These are phyloP conservation scores for Venturia carpophila DNA, from an alignment of 2,329 filamentous ascomycete genomes.

Conservation along the genomic window DNA sequence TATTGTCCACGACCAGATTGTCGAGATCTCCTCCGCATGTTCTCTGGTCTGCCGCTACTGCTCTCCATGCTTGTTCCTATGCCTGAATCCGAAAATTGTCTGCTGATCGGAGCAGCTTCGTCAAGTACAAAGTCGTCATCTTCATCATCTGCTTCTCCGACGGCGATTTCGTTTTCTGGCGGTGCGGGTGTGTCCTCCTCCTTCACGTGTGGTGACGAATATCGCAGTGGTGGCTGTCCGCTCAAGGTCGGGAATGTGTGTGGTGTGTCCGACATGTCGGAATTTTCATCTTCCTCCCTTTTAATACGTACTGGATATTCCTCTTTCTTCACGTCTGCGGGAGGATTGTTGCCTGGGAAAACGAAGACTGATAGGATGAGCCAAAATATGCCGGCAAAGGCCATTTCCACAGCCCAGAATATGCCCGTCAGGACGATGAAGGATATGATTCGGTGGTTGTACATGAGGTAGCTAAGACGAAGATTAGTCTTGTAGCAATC, in stretches of 20 bases:
- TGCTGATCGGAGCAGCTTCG: conserved; percentile 23
- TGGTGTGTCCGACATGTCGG: conserved; percentile 38
- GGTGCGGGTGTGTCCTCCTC: conserved; percentile 25
- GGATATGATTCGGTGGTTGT: conserved; percentile 64
- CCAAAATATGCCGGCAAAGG: conserved; percentile 61
- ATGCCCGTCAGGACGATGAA: conserved; percentile 59
- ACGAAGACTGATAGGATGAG: conserved; percentile 42
- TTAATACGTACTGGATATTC: conserved; percentile 21
- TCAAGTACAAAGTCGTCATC: conserved; percentile 38
- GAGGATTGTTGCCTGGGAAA: conserved; percentile 18
- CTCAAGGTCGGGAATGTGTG: conserved; percentile 43
- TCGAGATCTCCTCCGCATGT: conserved; percentile 8
- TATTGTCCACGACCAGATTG: background rate
- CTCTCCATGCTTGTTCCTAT: conserved; percentile 44
- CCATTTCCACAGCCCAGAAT: conserved; percentile 72
- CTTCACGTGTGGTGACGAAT: conserved; percentile 25
- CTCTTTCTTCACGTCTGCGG: conserved; percentile 8
- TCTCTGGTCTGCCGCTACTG: conserved; percentile 18
- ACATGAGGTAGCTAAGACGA: conserved; percentile 65
- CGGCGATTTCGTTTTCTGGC: conserved; percentile 19
- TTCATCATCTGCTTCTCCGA: conserved; percentile 31
- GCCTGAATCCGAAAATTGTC: conserved; percentile 33
- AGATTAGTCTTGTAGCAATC: background rate
- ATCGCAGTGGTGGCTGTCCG: conserved; percentile 36
- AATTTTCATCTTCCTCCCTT: conserved; percentile 22